Evolutionary conservation across 495 filamentous ascomycete genomes (phyloP), one percentile per base, ranked within the genome.

Genomic region (Xanthoparmelia taractica): DNA sequence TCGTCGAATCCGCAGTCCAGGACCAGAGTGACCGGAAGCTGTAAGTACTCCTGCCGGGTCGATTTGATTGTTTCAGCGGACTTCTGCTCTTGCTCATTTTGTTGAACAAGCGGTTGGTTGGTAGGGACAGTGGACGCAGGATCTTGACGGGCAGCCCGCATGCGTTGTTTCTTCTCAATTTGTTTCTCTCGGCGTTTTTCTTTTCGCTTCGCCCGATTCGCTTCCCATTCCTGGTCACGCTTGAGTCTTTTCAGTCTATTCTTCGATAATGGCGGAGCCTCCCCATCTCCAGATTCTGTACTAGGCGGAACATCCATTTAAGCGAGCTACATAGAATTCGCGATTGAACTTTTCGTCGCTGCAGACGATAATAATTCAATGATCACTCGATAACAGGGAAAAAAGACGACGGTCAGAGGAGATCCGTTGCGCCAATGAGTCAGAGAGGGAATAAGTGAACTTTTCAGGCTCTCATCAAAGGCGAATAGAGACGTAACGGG

Each of bases 1-100:
- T 88, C 81, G 66, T 99, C 91, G 66, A 93, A 99, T 65, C 88
- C 85, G 72, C 95, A 97, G 73, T 99, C 94, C 66, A 99, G 74
- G 43, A 99, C 76, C 66, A 97, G 69, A 0, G 90, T 81, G 10
- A 97, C 73, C 4, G 93, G 92, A 10, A 92, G 75, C 65, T 81
- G 76, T 48, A 76, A 73, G 33, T 77, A 75, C 59, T 70, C 71
- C 41, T 64, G 56, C 70, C 75, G 59, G 70, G 73, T 68, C 31
- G 66, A 61, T 50, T 61, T 63, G 1, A 69, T 68, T 31, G 67
- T 60, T 58, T 67, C 72, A 45, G 50, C 34, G 40, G 37, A 43
- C 59, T 67, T 75, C 70, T 70, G 74, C 61, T 72, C 80, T 64
- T 75, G 73, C 43, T 75, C 72, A 15, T 79, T 72, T 54, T 73